A percentile compares a stretch with the other conserved stretches of the same genome.
These are phyloP conservation scores for Penicillium diatomitis DNA, from an alignment of 495 filamentous ascomycete species.

Conservation along the genomic window DNA sequence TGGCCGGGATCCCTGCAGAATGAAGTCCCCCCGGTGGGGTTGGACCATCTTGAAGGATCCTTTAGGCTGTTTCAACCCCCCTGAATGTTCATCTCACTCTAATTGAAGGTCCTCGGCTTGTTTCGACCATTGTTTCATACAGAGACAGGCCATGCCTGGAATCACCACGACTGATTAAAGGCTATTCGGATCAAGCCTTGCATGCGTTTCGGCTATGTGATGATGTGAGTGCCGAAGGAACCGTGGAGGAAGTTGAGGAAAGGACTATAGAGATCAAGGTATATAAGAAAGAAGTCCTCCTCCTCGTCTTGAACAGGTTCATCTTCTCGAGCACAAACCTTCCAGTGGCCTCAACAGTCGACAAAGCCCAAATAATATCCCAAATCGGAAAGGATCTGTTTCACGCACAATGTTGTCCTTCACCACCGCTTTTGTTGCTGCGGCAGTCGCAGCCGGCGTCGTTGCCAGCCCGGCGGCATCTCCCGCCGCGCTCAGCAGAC, in stretches of 20 bases:
- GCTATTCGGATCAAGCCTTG: too few relatives aligned
- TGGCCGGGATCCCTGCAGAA: neutral
- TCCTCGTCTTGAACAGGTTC: too few relatives aligned
- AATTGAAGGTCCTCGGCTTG: neutral
- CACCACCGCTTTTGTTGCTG: slow-evolving; percentile 1
- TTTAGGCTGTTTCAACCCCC: neutral
- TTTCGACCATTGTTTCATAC: neutral
- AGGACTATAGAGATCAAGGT: too few relatives aligned
- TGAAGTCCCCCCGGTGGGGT: neutral
- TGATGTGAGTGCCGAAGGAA: too few relatives aligned
- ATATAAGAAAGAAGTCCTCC: too few relatives aligned
- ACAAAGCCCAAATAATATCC: neutral
- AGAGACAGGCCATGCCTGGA: neutral
- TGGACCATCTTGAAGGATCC: neutral
- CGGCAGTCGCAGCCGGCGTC: neutral
- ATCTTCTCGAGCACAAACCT: too few relatives aligned
- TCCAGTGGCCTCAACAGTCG: too few relatives aligned
- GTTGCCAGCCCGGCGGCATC: slow-evolving; percentile 1
- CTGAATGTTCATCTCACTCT: neutral
- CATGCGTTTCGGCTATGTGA: too few relatives aligned
- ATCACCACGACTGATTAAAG: too few relatives aligned
- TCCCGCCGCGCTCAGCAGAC: neutral
- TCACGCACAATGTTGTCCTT: neutral
- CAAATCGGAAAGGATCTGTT: neutral
- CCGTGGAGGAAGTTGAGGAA: too few relatives aligned